Base-by-base conservation (phyloP, 805 yeast species). In the Yarrowia osloensis region DNA sequence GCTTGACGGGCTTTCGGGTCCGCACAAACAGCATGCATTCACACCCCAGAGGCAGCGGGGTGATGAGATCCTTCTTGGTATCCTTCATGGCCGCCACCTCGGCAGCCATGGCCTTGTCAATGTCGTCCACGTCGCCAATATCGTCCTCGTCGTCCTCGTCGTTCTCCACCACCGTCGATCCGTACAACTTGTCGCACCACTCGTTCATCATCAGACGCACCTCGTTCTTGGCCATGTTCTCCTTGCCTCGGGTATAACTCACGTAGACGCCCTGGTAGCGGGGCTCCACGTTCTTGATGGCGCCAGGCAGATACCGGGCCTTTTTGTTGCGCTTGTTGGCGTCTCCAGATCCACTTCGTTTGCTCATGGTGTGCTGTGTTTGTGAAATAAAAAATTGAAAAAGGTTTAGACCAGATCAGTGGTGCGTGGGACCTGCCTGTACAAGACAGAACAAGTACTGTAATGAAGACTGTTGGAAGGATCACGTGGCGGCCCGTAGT, bases 241-340 rank as follows among this genome's bases (percentile, higher is more conserved):
- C 99, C 68, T 88, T 86, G 42, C 89, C 88, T 71, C 97, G 82
- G 61, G 86, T 85, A 76, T 98, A 94, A 0, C 98, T 90, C 13
- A 92, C 97, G 77, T 90, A 95, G 0, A 95, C 82, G 0, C 99
- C 99, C 42, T 88, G 79, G 66, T 95, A 89, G 44, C 88, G 88
- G 0, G 97, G 97, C 73, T 93, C 97, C 21, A 93, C 77, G 66
- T 70, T 69, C 49, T 70, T 47, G 49, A 63, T 49, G 47, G 61
- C 67, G 13, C 59, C 49, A 3, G 57, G 57, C 19, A 49, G 21
- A 29, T 63, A 63, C 37, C 59, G 46, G 7, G 67, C 67, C 59
- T 63, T 63, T 26, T 63, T 63, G 67, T 63, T 63, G n/a, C 59
- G 57, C 31, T 63, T 63, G 19, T 47, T 62, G 46, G 42, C 55